These are phyloP conservation scores for Lactifluus pinguis DNA, from an alignment of 768 basidiomycete genomes.

Conservation along the genomic window DNA sequence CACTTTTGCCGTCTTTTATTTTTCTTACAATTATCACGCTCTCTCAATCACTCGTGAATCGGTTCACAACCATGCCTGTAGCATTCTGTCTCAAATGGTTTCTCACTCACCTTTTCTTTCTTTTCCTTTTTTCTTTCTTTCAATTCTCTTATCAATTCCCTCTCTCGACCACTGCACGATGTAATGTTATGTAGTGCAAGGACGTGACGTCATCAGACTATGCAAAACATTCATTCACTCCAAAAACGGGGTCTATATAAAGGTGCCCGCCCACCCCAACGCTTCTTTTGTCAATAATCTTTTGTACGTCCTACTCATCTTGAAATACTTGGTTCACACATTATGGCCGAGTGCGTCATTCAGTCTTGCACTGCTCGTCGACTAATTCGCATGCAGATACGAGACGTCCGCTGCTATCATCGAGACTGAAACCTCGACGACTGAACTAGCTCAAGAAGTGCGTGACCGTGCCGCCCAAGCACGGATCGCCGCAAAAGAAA, in stretches of 20 bases:
- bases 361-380: too few species aligned
- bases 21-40: neutral
- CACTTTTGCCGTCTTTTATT: neutral
- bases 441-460: conserved; percentile 4
- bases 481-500: conserved; percentile 7
- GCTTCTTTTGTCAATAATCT: neutral
- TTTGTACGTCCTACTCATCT: neutral
- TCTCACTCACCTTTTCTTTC: neutral
- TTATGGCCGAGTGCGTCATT: conserved; percentile 5
- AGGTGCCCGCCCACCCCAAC: neutral
- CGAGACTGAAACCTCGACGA: conserved; percentile 16
- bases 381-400: conserved; percentile 4
- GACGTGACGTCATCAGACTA: neutral
- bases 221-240: neutral
- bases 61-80: neutral
- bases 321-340: neutral
- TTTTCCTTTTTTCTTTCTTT: neutral
- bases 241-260: neutral
- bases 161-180: neutral
- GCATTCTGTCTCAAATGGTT: conserved; percentile 2
- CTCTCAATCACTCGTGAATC: conserved; percentile 3
- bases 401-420: conserved; percentile 10
- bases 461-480: neutral
- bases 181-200: neutral
- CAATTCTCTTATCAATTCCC: neutral